Percentiles rank a stretch among this genome's conserved stretches.
phyloP scores from a whole-genome alignment of 2,329 filamentous ascomycete genomes.

The Coniochaeta sp. region DNA sequence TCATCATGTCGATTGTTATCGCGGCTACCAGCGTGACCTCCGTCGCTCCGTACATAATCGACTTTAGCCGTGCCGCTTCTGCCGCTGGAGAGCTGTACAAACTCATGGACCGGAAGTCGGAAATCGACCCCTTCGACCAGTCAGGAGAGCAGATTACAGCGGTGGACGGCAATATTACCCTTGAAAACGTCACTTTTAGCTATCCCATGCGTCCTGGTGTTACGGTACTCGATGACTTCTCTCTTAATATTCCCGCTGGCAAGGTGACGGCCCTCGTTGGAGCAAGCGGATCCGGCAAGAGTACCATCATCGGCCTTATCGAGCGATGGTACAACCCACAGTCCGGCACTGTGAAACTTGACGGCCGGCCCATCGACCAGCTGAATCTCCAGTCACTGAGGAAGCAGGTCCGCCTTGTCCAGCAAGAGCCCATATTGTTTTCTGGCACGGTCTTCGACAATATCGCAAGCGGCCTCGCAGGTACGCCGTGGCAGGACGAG shows the following conservation, averaged over 20 bases:
- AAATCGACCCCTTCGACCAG: neutral
- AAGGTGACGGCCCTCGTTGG: conserved; percentile 32
- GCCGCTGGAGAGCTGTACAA: too few species aligned
- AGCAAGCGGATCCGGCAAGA: conserved; percentile 36
- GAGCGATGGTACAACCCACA: conserved; percentile 31
- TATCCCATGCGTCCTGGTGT: conserved; percentile 23
- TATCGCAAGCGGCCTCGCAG: conserved; percentile 35
- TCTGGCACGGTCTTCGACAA: conserved; percentile 45
- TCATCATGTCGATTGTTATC: too few species aligned
- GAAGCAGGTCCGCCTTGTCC: conserved; percentile 41
- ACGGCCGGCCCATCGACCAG: conserved; percentile 7
- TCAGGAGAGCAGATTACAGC: neutral
- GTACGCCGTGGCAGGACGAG: conserved; percentile 27
- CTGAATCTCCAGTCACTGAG: conserved; percentile 33
- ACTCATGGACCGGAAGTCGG: too few species aligned
- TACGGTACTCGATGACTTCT: conserved; percentile 25
- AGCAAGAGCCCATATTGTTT: conserved; percentile 50
- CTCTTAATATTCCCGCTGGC: conserved; percentile 13
- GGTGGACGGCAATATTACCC: neutral
- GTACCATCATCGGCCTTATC: conserved; percentile 32
- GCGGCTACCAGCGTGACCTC: too few species aligned
- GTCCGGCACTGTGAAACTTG: neutral
- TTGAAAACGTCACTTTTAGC: conserved; percentile 17
- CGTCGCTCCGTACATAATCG: too few species aligned
- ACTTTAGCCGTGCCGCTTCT: too few species aligned